phyloP scores from a whole-genome alignment of 208 protist species.

The Acanthamoeba lenticulata region DNA sequence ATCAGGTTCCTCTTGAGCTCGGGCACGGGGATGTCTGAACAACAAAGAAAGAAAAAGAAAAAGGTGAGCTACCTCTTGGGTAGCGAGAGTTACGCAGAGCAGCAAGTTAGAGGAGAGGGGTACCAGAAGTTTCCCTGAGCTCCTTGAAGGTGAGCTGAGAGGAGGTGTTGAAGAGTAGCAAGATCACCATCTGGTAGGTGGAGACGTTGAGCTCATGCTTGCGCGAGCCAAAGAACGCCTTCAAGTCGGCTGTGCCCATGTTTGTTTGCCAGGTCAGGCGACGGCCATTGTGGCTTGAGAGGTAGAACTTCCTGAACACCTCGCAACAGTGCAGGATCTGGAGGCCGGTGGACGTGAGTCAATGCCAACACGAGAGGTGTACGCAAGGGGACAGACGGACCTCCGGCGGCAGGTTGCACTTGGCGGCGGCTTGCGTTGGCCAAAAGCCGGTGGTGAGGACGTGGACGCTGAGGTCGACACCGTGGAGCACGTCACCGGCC shows the following conservation, averaged over 20 bases:
- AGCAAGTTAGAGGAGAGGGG: too few species aligned
- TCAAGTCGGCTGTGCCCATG: constrained; percentile 87
- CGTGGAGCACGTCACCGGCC: background rate
- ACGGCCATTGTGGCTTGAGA: constrained; percentile 83
- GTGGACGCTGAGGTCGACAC: constrained; percentile 87
- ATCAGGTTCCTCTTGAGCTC: constrained; percentile 84
- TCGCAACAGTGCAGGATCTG: constrained; percentile 81
- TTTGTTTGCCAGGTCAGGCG: constrained; percentile 87
- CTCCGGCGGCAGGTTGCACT: constrained; percentile 78
- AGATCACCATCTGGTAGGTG: constrained; percentile 87
- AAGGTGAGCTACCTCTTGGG: too few species aligned
- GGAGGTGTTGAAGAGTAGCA: constrained; percentile 88
- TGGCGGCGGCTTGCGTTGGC: constrained; percentile 82
- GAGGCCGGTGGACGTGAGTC: background rate
- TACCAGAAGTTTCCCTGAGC: constrained; percentile 63
- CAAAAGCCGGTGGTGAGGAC: constrained; percentile 91
- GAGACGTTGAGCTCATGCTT: constrained; percentile 85
- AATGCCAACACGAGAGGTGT: background rate
- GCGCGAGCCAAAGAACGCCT: constrained; percentile 79
- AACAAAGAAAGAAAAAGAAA: too few species aligned
- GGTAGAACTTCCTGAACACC: constrained; percentile 87
- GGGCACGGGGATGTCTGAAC: constrained; percentile 72
- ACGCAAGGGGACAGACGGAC: background rate
- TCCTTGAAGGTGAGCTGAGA: constrained; percentile 79
- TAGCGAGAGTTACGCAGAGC: too few species aligned